phyloP scores from a whole-genome alignment of 306 rosid species.

The Cyclanthera cordifolia region DNA sequence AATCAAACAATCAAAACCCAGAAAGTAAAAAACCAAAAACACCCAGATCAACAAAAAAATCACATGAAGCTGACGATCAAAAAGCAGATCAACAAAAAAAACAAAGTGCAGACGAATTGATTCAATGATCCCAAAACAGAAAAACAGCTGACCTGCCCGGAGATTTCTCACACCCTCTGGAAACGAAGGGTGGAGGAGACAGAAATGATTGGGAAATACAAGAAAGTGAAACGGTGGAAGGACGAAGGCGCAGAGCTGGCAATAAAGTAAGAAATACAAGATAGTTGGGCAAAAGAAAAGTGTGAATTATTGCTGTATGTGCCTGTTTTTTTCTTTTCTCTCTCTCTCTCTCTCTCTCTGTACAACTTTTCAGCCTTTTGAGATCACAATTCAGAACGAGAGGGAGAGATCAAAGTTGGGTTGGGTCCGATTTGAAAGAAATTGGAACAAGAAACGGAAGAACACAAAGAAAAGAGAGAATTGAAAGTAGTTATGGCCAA shows the following conservation, averaged over 20 bases:
- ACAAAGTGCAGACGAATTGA: slow-evolving; percentile 5
- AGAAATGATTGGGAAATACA: slow-evolving; percentile 15
- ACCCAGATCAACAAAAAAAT: slow-evolving; percentile 7
- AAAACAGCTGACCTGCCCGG: slow-evolving; percentile 39
- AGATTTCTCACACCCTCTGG: slow-evolving; percentile 35
- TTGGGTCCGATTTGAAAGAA: slow-evolving; percentile 29
- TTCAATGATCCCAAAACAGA: slow-evolving; percentile 14
- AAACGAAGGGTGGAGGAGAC: slow-evolving; percentile 6
- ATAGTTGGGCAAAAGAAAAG: slow-evolving; percentile 37
- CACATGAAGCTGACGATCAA: slow-evolving; percentile 5
- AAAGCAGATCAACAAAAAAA: slow-evolving; percentile 27
- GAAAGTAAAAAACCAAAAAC: slow-evolving; percentile 15
- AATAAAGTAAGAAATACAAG: slow-evolving; percentile 37
- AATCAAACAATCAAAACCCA: slow-evolving; percentile 21
- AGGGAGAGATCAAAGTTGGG: slow-evolving; percentile 17
- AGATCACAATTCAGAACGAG: slow-evolving; percentile 41
- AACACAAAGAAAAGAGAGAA: slow-evolving; percentile 5
- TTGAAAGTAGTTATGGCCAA: slow-evolving; percentile 48
- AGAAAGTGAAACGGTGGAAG: slow-evolving; percentile 27
- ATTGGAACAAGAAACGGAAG: slow-evolving; percentile 17
- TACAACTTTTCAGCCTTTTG: slow-evolving; percentile 64
- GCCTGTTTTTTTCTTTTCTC: slow-evolving; percentile 10
- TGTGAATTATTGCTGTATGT: slow-evolving; percentile 60
- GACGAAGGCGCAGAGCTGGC: slow-evolving; percentile 76
- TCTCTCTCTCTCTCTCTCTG: slow-evolving; percentile 31